Conservation (phyloP, 768 basidiomycete genomes). For the Leccinum barrowsii region DNA sequence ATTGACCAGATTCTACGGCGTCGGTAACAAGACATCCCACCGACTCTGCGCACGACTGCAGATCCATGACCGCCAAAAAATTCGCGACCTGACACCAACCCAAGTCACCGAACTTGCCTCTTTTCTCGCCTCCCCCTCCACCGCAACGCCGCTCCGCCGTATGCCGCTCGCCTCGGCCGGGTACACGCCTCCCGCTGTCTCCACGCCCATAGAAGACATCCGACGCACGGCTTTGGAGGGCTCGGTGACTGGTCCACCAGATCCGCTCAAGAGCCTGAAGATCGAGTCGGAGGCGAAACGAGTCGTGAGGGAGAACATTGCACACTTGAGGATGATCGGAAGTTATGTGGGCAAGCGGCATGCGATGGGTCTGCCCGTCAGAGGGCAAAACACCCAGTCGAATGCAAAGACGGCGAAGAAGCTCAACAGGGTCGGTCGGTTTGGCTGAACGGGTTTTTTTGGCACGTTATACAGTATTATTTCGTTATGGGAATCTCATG, state of each 20-base stretch:
- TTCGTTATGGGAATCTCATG: background rate
- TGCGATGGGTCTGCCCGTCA: conserved; percentile 88
- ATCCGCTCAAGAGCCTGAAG: conserved; percentile 70
- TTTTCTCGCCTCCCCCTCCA: conserved; percentile 87
- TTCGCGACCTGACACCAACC: conserved; percentile 76
- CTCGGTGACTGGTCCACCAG: conserved; percentile 39
- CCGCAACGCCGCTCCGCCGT: conserved; percentile 60
- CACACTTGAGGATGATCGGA: conserved; percentile 90
- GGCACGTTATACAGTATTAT: conserved; percentile 12
- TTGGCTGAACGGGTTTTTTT: conserved; percentile 31
- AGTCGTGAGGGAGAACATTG: conserved; percentile 85
- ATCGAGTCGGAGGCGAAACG: conserved; percentile 86
- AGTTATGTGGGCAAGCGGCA: conserved; percentile 92
- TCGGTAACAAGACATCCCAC: conserved; percentile 70
- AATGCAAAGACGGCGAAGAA: conserved; percentile 90
- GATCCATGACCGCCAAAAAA: conserved; percentile 81
- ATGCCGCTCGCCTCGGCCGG: conserved; percentile 60
- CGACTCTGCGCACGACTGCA: conserved; percentile 89
- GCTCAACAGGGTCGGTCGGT: conserved; percentile 81
- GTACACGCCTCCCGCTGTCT: conserved; percentile 48
- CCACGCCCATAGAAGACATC: conserved; percentile 29
- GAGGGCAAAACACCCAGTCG: conserved; percentile 89
- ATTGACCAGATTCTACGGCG: conserved; percentile 86
- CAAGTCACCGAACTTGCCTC: conserved; percentile 93
- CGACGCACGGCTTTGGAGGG: conserved; percentile 29